These are phyloP conservation scores for Beauveria medogensis DNA, from an alignment of 2,329 filamentous ascomycete genomes.

Conservation along the genomic window DNA sequence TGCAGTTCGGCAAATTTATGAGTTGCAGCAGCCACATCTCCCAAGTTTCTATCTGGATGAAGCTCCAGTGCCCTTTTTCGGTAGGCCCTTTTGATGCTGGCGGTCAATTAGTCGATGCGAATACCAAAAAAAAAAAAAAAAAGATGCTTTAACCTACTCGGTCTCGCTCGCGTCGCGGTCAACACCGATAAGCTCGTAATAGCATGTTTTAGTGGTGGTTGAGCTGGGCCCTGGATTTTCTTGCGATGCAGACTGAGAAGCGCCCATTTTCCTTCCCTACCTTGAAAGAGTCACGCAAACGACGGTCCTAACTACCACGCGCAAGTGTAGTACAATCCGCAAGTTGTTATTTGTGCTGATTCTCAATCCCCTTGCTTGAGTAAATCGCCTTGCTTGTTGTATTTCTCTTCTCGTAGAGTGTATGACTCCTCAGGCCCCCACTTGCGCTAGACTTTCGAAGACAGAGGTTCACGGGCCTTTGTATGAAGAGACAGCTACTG, in stretches of 20 bases:
- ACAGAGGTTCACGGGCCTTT: not conserved
- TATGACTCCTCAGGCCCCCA: conserved; percentile 4
- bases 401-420: not conserved
- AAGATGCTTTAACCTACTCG: conserved; percentile 48
- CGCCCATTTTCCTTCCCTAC: conserved; percentile 36
- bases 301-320: not conserved
- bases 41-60: conserved; percentile 89
- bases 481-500: not conserved
- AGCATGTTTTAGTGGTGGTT: conserved; percentile 57
- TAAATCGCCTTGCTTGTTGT: not conserved
- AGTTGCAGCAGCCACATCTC: conserved; percentile 76
- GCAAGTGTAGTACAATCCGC: not conserved
- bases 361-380: not conserved
- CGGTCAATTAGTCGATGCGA: not conserved
- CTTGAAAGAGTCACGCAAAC: not conserved
- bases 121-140: not conserved
- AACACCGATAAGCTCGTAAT: conserved; percentile 77
- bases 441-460: not conserved
- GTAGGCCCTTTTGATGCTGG: conserved; percentile 87
- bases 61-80: conserved; percentile 83
- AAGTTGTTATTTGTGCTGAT: not conserved
- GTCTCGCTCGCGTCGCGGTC: conserved; percentile 68
- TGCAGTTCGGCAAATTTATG: conserved; percentile 85
- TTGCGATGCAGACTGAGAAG: conserved; percentile 43
- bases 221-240: conserved; percentile 21